Conservation (phyloP, 176 grass and related monocot genomes). For the Oryza longistaminata region DNA sequence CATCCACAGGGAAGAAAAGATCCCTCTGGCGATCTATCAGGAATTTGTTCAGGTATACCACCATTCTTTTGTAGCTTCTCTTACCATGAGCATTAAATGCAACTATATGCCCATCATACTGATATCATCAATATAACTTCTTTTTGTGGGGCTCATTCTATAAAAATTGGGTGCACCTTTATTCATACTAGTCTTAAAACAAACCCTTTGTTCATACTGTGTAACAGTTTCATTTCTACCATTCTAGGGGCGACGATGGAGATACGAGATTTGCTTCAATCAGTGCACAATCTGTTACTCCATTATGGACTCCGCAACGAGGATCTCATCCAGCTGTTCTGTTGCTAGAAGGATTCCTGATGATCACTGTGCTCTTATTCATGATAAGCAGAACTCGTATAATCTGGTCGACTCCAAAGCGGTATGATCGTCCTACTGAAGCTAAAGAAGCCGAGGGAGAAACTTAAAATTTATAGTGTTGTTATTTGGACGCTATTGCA, state of each 20-base stretch:
- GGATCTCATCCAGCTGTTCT: not conserved
- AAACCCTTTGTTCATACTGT: not conserved
- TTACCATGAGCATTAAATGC: slow-evolving; percentile 3
- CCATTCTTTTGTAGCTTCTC: slow-evolving; percentile 29
- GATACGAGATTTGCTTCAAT: slow-evolving; percentile 46
- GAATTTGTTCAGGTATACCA: slow-evolving; percentile 72
- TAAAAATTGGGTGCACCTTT: not conserved
- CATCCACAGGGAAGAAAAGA: slow-evolving; percentile 30
- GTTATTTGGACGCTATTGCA: not conserved
- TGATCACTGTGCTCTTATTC: slow-evolving; percentile 24
- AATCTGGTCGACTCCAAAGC: not conserved
- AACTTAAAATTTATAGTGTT: not conserved
- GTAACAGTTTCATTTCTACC: slow-evolving; percentile 3
- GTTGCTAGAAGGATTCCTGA: slow-evolving; percentile 38
- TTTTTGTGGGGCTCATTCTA: not conserved
- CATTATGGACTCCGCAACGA: slow-evolving; percentile 23
- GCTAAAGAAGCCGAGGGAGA: not conserved
- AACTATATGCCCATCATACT: not conserved
- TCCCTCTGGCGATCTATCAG: slow-evolving; percentile 57
- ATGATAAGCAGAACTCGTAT: not conserved
- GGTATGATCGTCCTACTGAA: not conserved
- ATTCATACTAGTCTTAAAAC: too few species aligned
- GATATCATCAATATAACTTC: not conserved
- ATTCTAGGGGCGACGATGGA: slow-evolving; percentile 33
- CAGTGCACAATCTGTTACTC: slow-evolving; percentile 35